phyloP scores from a whole-genome alignment of 768 basidiomycete genomes.

The Brasilioporus rufonigricans region DNA sequence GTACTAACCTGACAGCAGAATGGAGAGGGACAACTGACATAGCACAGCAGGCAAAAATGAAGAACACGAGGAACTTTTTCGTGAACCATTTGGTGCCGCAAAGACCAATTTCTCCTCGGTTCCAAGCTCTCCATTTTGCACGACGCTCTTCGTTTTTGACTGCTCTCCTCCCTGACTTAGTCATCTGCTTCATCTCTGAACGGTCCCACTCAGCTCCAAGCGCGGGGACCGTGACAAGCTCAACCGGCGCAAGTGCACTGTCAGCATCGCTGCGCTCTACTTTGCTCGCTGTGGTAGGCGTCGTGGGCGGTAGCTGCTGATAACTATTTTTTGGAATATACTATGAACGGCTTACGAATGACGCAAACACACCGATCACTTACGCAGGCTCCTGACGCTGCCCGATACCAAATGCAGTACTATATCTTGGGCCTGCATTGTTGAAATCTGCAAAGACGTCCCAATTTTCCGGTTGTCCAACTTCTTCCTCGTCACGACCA shows the following conservation, averaged over 20 bases:
- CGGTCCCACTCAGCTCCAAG: conserved; percentile 89
- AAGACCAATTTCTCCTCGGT: conserved; percentile 73
- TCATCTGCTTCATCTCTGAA: conserved; percentile 74
- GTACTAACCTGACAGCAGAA: background rate
- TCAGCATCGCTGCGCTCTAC: conserved; percentile 36
- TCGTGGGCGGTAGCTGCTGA: conserved; percentile 39
- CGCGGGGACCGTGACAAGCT: conserved; percentile 90
- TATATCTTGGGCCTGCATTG: conserved; percentile 78
- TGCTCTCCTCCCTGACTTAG: conserved; percentile 66
- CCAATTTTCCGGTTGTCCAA: conserved; percentile 49
- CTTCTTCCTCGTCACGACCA: conserved; percentile 68
- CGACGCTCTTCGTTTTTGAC: conserved; percentile 50
- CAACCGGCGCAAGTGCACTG: conserved; percentile 51
- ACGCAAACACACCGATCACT: conserved; percentile 20
- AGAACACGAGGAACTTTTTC: conserved; percentile 66
- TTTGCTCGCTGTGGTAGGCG: conserved; percentile 27
- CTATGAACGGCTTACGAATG: conserved; percentile 3
- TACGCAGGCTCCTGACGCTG: conserved; percentile 46
- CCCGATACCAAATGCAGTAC: conserved; percentile 51
- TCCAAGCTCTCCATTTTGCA: conserved; percentile 72
- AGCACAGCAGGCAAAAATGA: conserved; percentile 58
- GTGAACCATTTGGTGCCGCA: conserved; percentile 77
- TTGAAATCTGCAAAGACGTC: conserved; percentile 91
- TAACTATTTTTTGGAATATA: conserved; percentile 34
- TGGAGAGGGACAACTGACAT: conserved; percentile 43